Base-by-base conservation (phyloP, 208 protist species). In the Leishmania tarentolae region DNA sequence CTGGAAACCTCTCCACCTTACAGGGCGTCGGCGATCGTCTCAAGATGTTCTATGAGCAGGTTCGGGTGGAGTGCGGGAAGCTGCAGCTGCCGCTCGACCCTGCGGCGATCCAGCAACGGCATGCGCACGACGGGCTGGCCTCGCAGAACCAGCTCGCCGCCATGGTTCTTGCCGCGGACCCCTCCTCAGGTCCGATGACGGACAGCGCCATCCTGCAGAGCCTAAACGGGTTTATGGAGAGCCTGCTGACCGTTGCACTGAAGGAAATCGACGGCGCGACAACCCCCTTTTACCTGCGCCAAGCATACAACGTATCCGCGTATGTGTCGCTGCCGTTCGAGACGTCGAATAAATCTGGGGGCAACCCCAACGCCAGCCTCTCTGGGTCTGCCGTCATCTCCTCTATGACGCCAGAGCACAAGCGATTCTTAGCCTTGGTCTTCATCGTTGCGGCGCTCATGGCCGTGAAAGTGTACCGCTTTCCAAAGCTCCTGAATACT, bases 401-500 rank as follows among this genome's bases (percentile, higher is more conserved):
- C 3, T 69, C 81, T 59, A 80, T 81, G 81, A 74, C 81, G 6
- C 70, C 81, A 11, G 91, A 94, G 82, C 87, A 94, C 80, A 86
- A 87, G 5, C 87, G 87, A 40, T 95, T 97, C 71, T 89, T 97
- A 47, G 88, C 90, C 17, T 81, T 93, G 1, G 77, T 76, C 17
- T 95, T 93, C 75, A 65, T 94, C 59, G 72, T 94, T 31, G 91
- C 94, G 0, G 77, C 93, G 6, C 85, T 97, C 19, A 94, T 94
- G 87, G 88, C 87, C n/a, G 94, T 97, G 59, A 97, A 97, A 85
- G 91, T 97, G 66, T 97, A 96, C 79, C 92, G 91, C 56, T 92
- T 97, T 61, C 94, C 94, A 42, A 92, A 86, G 72, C 79, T 96
- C 57, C 84, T 97, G 8, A 96, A 94, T 80, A 59, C 66, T 65